A percentile compares a stretch with the other conserved stretches of the same genome.
Evolutionary conservation across 75 land plant genomes (phyloP).

Genomic region (Pinus albicaulis): DNA sequence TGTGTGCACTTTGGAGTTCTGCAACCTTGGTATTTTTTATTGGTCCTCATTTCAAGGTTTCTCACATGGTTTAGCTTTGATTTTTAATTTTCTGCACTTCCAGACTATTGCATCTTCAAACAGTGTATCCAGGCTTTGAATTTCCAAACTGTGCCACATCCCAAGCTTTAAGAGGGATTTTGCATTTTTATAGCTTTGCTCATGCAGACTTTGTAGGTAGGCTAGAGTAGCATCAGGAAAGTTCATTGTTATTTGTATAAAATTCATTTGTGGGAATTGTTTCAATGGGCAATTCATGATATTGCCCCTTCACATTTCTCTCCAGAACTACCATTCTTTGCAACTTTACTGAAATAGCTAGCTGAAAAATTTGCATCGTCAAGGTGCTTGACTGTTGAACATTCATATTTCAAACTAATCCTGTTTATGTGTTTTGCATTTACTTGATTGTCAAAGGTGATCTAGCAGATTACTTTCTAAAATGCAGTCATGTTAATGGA

Average conservation of each 20-base stretch:
- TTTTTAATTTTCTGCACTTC: not conserved
- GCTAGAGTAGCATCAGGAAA: not conserved
- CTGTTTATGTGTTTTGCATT: not conserved
- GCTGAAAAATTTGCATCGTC: slow-evolving; percentile 1
- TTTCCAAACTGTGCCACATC: slow-evolving; percentile 2
- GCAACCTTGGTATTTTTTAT: not conserved
- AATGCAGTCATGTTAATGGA: too few species aligned
- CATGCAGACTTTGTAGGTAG: slow-evolving; percentile 3
- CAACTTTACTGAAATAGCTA: not conserved
- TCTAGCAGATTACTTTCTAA: not conserved
- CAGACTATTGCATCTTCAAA: slow-evolving; percentile 1
- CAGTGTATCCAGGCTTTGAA: not conserved
- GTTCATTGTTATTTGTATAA: not conserved
- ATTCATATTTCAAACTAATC: not conserved
- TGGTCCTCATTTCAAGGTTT: not conserved
- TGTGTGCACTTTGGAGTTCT: not conserved
- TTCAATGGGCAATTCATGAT: not conserved
- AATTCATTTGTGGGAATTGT: not conserved
- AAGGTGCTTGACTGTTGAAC: not conserved
- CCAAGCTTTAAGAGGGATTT: slow-evolving; percentile 4
- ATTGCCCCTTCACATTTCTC: not conserved
- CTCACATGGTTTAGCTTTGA: not conserved
- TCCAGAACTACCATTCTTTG: not conserved
- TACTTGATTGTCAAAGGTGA: not conserved
- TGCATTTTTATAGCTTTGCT: not conserved